Percentiles rank a stretch among this genome's conserved stretches.
These are phyloP conservation scores for Leccinellum rugosiceps DNA, from an alignment of 768 basidiomycete species.

Conservation along the genomic window DNA sequence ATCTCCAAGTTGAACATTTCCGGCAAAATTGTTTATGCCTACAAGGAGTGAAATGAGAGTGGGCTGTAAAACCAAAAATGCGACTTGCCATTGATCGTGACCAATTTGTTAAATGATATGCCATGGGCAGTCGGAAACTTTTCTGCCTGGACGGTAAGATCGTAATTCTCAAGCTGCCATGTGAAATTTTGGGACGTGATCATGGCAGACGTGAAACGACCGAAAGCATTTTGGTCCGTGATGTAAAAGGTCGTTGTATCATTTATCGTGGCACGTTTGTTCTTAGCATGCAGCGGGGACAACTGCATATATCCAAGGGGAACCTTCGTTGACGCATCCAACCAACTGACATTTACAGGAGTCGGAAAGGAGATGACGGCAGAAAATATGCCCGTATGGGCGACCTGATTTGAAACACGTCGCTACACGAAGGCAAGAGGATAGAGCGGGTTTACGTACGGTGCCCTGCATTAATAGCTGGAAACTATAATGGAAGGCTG, in stretches of 20 bases:
- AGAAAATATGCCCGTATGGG: conserved; percentile 63
- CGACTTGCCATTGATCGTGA: conserved; percentile 52
- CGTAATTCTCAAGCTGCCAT: conserved; percentile 58
- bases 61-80: neutral
- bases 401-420: conserved; percentile 39
- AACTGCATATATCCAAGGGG: conserved; percentile 56
- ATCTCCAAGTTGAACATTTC: conserved; percentile 51
- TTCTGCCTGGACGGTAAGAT: conserved; percentile 58
- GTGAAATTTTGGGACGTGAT: conserved; percentile 68
- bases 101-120: conserved; percentile 58
- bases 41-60: conserved; percentile 1
- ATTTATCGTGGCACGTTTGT: conserved; percentile 60
- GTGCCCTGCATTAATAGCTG: conserved; percentile 48
- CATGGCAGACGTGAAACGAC: conserved; percentile 56
- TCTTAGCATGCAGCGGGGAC: conserved; percentile 43
- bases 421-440: neutral
- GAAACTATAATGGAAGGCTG: conserved; percentile 40
- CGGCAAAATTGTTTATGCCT: conserved; percentile 64
- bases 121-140: conserved; percentile 68
- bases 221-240: conserved; percentile 53
- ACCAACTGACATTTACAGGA: conserved; percentile 58
- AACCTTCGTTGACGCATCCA: conserved; percentile 44
- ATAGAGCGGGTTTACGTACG: conserved; percentile 32
- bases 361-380: conserved; percentile 61
- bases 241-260: conserved; percentile 59